Evolutionary conservation across 2,329 filamentous ascomycete genomes (phyloP).

Genomic region (Byssoonygena ceratinophila): DNA sequence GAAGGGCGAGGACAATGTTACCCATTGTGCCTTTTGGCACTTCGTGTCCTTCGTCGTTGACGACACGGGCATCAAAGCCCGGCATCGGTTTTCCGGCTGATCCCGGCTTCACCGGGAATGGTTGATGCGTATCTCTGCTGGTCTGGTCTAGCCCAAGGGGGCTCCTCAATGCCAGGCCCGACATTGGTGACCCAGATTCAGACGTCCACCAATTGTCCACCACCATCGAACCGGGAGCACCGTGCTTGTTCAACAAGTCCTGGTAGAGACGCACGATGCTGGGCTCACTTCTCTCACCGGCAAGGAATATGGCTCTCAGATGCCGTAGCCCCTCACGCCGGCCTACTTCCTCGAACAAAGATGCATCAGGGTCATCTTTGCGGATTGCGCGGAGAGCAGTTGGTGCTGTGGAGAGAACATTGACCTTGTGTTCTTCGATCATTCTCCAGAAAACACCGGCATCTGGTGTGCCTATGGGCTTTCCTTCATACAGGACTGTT

Average conservation of each 20-base stretch:
- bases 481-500: slow-evolving; percentile 86
- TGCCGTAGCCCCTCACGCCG: slow-evolving; percentile 58
- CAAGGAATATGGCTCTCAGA: slow-evolving; percentile 68
- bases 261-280: slow-evolving; percentile 75
- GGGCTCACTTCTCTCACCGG: slow-evolving; percentile 81
- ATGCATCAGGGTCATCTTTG: slow-evolving; percentile 69
- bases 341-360: slow-evolving; percentile 53
- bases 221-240: slow-evolving; percentile 51
- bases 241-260: slow-evolving; percentile 56
- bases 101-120: slow-evolving; percentile 62
- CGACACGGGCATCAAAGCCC: slow-evolving; percentile 75
- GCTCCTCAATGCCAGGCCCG: slow-evolving; percentile 54
- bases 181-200: slow-evolving; percentile 59
- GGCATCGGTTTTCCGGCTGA: slow-evolving; percentile 86
- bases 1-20: slow-evolving; percentile 76
- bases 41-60: slow-evolving; percentile 68
- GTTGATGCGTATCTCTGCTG: slow-evolving; percentile 32
- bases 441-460: slow-evolving; percentile 83
- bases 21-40: slow-evolving; percentile 67
- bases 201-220: slow-evolving; percentile 68
- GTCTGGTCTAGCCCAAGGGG: slow-evolving; percentile 48
- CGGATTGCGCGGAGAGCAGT: slow-evolving; percentile 79
- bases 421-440: slow-evolving; percentile 74
- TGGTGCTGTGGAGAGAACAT: slow-evolving; percentile 73
- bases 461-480: slow-evolving; percentile 79